These are phyloP conservation scores for Phaffia rhodozyma DNA, from an alignment of 1,284 basidiomycete genomes.

Conservation along the genomic window DNA sequence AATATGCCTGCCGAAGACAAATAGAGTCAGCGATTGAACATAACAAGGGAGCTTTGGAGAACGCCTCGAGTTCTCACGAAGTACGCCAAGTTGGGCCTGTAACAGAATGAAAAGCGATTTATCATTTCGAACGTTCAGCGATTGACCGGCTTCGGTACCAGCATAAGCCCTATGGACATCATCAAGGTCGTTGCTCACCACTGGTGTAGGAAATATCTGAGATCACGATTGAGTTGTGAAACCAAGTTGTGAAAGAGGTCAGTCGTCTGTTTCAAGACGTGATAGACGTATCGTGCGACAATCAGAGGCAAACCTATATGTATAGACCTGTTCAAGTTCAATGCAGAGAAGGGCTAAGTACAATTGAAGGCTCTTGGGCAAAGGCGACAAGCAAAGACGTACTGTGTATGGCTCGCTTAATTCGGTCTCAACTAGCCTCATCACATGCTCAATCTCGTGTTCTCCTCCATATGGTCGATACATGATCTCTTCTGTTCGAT, in stretches of 20 bases:
- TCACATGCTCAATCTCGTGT: constrained; percentile 52
- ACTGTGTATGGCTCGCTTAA: constrained; percentile 78
- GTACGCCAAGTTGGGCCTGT: constrained; percentile 85
- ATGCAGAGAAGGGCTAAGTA: neutral
- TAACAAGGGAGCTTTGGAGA: neutral
- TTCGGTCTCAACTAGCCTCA: constrained; percentile 69
- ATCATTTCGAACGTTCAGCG: neutral
- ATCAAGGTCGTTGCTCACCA: constrained; percentile 47
- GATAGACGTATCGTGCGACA: constrained; percentile 1
- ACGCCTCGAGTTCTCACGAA: constrained; percentile 43
- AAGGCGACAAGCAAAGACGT: neutral
- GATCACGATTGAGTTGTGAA: too few relatives aligned
- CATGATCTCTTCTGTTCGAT: constrained; percentile 34
- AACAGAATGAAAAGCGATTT: neutral
- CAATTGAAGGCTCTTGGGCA: neutral
- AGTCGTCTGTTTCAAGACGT: constrained; percentile 1
- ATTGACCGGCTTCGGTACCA: too few relatives aligned
- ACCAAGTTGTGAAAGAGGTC: neutral
- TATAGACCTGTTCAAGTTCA: constrained; percentile 48
- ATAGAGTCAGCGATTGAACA: constrained; percentile 25
- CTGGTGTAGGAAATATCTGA: constrained; percentile 80
- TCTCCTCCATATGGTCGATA: constrained; percentile 65
- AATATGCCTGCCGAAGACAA: constrained; percentile 43
- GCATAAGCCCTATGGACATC: neutral
- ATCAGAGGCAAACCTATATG: constrained; percentile 40